phyloP scores from a whole-genome alignment of 2,329 filamentous ascomycete genomes.

The Xylariaceae sp. region DNA sequence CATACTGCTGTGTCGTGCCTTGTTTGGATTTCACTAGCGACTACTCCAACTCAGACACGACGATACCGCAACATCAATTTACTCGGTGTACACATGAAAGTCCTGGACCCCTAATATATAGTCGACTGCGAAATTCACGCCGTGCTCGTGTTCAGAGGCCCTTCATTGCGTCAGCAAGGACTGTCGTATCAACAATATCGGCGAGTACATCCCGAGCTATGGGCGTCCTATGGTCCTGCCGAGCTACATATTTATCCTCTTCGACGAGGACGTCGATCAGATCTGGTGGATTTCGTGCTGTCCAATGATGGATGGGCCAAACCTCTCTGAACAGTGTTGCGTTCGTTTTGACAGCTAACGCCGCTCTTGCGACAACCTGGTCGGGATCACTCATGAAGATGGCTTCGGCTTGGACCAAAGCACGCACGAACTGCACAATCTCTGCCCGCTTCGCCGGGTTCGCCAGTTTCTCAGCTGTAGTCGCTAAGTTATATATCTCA shows the following conservation, averaged over 20 bases:
- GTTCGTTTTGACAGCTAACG: slow-evolving; percentile 23
- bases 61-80: too few species aligned
- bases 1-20: too few species aligned
- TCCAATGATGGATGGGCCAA: slow-evolving; percentile 30
- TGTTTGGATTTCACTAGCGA: too few species aligned
- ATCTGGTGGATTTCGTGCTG: slow-evolving; percentile 22
- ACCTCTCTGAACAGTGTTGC: slow-evolving; percentile 20
- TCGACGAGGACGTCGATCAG: slow-evolving; percentile 25
- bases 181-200: too few species aligned
- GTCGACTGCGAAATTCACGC: too few species aligned
- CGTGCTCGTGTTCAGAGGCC: too few species aligned
- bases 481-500: slow-evolving; percentile 33
- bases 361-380: slow-evolving; percentile 24
- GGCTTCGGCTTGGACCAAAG: slow-evolving; percentile 27
- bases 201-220: too few species aligned
- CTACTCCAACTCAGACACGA: too few species aligned
- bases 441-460: slow-evolving; percentile 25
- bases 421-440: slow-evolving; percentile 30
- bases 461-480: slow-evolving; percentile 29
- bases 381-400: slow-evolving; percentile 27
- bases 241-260: slow-evolving; percentile 25
- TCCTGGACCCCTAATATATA: too few species aligned
- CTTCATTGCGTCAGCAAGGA: too few species aligned
- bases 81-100: too few species aligned
- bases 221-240: too few species aligned